Evolutionary conservation across 2,329 filamentous ascomycete genomes (phyloP).

Genomic region (Fusarium papillatum): DNA sequence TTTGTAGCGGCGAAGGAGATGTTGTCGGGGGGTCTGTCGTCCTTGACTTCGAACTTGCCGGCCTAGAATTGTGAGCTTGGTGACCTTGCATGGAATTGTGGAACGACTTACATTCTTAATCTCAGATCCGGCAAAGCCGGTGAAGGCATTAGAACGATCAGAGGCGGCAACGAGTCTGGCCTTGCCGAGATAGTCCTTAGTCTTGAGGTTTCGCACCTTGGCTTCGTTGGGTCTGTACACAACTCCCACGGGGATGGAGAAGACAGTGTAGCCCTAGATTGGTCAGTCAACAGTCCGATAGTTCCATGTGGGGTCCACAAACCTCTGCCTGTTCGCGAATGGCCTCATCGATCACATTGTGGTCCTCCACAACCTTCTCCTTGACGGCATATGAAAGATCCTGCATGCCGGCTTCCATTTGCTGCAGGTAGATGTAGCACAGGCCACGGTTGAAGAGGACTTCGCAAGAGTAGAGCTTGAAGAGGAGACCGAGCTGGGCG

Average conservation of each 20-base stretch:
- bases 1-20: conserved; percentile 95
- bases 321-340: conserved; percentile 95
- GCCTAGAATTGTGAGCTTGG: conserved; percentile 53
- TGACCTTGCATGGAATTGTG: conserved; percentile 5
- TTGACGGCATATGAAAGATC: conserved; percentile 92
- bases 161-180: conserved; percentile 93
- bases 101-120: conserved; percentile 75
- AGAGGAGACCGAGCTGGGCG: conserved; percentile 93
- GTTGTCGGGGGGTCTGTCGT: conserved; percentile 86
- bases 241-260: conserved; percentile 96
- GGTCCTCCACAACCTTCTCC: conserved; percentile 96
- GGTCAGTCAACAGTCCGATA: conserved; percentile 42
- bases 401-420: conserved; percentile 90
- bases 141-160: conserved; percentile 84
- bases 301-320: conserved; percentile 42
- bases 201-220: conserved; percentile 98
- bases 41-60: conserved; percentile 69
- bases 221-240: conserved; percentile 97
- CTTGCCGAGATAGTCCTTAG: conserved; percentile 97
- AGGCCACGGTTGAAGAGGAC: conserved; percentile 97
- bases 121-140: conserved; percentile 84
- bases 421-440: conserved; percentile 97
- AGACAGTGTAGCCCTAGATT: conserved; percentile 92
- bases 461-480: conserved; percentile 97
- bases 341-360: conserved; percentile 98